These are phyloP conservation scores for Corynascus novoguineensis DNA, from an alignment of 495 filamentous ascomycete genomes.

Conservation along the genomic window DNA sequence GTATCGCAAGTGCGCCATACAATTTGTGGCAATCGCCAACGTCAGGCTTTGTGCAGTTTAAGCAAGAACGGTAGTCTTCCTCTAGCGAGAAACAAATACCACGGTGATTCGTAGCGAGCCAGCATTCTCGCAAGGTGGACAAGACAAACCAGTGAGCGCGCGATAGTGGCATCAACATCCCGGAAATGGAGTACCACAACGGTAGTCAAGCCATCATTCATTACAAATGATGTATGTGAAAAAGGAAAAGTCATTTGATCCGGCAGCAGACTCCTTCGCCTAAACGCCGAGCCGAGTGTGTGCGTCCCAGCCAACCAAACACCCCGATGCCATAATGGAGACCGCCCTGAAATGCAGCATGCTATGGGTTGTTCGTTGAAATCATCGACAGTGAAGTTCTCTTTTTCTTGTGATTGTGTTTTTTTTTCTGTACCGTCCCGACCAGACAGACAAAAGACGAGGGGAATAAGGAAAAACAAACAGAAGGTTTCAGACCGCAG, in stretches of 20 bases:
- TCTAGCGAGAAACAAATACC: background rate
- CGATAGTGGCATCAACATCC: background rate
- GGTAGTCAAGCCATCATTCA: slow-evolving; percentile 12
- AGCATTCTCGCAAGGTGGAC: background rate
- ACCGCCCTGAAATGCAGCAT: slow-evolving; percentile 31
- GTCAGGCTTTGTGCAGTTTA: background rate
- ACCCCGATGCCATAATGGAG: slow-evolving; percentile 22
- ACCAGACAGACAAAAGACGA: background rate
- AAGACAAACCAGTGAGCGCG: background rate
- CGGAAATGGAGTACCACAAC: background rate
- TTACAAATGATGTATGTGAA: slow-evolving; percentile 13
- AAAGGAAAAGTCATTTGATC: slow-evolving; percentile 14
- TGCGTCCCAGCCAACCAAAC: slow-evolving; percentile 17
- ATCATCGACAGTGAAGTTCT: slow-evolving; percentile 23
- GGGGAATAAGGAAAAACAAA: slow-evolving; percentile 3
- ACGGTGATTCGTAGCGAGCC: background rate
- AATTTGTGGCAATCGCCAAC: background rate
- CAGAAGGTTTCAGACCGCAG: background rate
- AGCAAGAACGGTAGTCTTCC: background rate
- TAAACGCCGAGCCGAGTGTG: slow-evolving; percentile 25
- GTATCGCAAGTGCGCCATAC: background rate
- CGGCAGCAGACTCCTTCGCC: slow-evolving; percentile 10
- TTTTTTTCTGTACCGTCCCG: slow-evolving; percentile 19
- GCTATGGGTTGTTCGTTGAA: slow-evolving; percentile 20
- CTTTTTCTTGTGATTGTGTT: slow-evolving; percentile 11